These are phyloP conservation scores for Syzygium syzygioides DNA, from an alignment of 441 rosid species.

Conservation along the genomic window DNA sequence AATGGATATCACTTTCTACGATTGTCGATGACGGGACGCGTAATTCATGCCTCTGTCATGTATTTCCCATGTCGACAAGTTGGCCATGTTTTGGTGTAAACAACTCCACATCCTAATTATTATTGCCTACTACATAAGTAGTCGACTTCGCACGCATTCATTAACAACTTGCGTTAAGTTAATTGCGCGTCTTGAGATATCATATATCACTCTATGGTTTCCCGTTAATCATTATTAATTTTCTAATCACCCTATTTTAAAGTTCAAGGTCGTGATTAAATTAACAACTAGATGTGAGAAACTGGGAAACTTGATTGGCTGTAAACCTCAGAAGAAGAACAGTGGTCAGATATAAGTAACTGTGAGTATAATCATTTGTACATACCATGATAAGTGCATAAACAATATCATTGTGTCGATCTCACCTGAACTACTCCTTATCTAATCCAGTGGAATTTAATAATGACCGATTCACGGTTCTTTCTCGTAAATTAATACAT, in stretches of 20 bases:
- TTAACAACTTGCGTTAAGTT: not conserved
- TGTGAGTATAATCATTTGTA: not conserved
- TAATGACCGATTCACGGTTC: not conserved
- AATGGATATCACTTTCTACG: too few relatives aligned
- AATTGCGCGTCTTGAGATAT: not conserved
- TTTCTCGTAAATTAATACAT: not conserved
- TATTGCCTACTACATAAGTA: not conserved
- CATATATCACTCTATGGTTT: not conserved
- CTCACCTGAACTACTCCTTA: not conserved
- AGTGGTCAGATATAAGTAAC: not conserved
- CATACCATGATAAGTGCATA: not conserved
- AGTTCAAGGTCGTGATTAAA: not conserved
- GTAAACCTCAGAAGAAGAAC: not conserved
- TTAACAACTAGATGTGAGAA: not conserved
- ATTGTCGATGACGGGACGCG: too few relatives aligned
- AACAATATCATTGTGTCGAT: not conserved
- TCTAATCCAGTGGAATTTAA: not conserved
- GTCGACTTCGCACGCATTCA: not conserved
- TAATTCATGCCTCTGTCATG: too few relatives aligned
- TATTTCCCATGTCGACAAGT: too few relatives aligned
- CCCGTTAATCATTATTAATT: not conserved
- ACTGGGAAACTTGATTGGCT: not conserved
- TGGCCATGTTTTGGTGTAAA: too few relatives aligned
- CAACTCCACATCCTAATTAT: not conserved
- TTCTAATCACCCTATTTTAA: not conserved